A percentile compares a stretch with the other conserved stretches of the same genome.
phyloP scores from a whole-genome alignment of 2,329 filamentous ascomycete species.

The Orbilia quercus region DNA sequence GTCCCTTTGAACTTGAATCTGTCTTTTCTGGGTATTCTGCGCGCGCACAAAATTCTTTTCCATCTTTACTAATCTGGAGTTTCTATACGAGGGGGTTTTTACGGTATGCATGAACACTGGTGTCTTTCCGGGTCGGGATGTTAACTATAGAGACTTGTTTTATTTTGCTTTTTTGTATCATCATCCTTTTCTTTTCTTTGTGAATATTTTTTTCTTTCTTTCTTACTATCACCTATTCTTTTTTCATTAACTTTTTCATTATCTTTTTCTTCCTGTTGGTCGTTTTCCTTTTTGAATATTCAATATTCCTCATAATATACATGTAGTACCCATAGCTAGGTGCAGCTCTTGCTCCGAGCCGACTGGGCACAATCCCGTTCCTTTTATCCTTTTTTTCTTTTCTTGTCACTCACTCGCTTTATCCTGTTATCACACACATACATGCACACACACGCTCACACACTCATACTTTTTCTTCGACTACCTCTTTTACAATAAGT shows the following conservation, averaged over 20 bases:
- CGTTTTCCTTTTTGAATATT: slow-evolving; percentile 38
- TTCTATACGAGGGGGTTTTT: slow-evolving; percentile 55
- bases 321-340: slow-evolving; percentile 41
- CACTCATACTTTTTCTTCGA: slow-evolving; percentile 17
- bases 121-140: slow-evolving; percentile 56
- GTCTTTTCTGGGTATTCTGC: slow-evolving; percentile 46
- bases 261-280: slow-evolving; percentile 33
- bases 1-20: slow-evolving; percentile 29
- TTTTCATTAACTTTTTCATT: slow-evolving; percentile 28
- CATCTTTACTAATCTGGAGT: slow-evolving; percentile 54
- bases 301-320: slow-evolving; percentile 48
- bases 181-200: slow-evolving; percentile 28
- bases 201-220: slow-evolving; percentile 42
- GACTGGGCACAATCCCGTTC: slow-evolving; percentile 24
- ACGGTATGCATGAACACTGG: slow-evolving; percentile 56
- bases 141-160: slow-evolving; percentile 56
- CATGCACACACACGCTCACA: background rate
- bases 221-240: slow-evolving; percentile 27
- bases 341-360: slow-evolving; percentile 35
- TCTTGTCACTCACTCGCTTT: slow-evolving; percentile 33
- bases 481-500: slow-evolving; percentile 27
- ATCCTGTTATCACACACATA: slow-evolving; percentile 33
- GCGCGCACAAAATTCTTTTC: slow-evolving; percentile 42
- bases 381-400: slow-evolving; percentile 33
- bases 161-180: slow-evolving; percentile 38